Evolutionary conservation across 192 early-diverging fungal genomes (phyloP).

Genomic region (Podila verticillata): DNA sequence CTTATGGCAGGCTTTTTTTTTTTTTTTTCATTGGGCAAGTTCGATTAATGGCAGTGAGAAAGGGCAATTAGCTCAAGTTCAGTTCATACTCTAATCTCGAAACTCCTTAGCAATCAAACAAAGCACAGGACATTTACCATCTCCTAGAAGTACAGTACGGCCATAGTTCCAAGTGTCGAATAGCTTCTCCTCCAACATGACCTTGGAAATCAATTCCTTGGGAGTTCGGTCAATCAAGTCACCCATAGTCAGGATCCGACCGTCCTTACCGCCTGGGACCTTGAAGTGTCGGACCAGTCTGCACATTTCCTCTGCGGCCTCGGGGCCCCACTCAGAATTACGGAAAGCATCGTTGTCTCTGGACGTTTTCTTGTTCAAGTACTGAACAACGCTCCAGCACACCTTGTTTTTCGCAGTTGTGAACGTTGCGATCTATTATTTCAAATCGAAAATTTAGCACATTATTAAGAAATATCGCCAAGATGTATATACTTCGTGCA

Average conservation of each 20-base stretch:
- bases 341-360: background rate
- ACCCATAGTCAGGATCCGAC: background rate
- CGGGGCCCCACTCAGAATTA: constrained; percentile 5
- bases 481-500: no score
- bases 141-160: background rate
- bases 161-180: background rate
- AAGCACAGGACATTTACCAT: background rate
- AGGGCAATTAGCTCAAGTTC: no score
- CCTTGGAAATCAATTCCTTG: constrained; percentile 5
- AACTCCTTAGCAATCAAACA: no score
- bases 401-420: background rate
- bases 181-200: background rate
- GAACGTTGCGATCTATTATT: background rate
- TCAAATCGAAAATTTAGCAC: no score
- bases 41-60: no score
- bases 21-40: no score
- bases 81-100: no score
- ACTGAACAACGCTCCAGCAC: background rate
- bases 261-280: background rate
- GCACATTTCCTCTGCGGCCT: constrained; percentile 9
- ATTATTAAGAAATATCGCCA: no score
- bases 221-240: constrained; percentile 2
- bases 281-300: background rate
- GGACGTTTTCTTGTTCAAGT: background rate
- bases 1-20: no score